These are phyloP conservation scores for Pseudopyrenochaeta lycopersici DNA, from an alignment of 2,329 filamentous ascomycete species.

Conservation along the genomic window DNA sequence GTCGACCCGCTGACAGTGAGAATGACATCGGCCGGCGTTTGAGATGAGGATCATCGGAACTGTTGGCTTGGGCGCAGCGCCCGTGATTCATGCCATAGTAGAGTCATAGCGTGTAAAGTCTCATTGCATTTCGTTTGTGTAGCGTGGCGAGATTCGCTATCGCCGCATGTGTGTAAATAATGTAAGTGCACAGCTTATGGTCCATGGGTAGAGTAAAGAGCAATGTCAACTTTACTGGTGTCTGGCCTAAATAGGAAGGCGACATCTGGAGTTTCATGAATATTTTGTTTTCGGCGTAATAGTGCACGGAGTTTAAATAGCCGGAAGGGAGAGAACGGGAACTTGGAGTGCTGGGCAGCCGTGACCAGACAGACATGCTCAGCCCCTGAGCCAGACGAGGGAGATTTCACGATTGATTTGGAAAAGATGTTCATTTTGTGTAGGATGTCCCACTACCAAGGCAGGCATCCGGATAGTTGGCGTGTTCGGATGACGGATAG, in stretches of 20 bases:
- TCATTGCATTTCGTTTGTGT: not conserved
- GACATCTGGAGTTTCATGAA: not conserved
- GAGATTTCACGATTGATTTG: not conserved
- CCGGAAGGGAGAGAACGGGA: not conserved
- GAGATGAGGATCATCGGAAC: not conserved
- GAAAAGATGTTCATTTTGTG: too few relatives aligned
- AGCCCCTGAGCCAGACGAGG: not conserved
- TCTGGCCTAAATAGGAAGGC: constrained; percentile 1
- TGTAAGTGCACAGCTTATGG: not conserved
- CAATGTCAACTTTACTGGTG: not conserved
- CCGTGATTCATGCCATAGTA: too few relatives aligned
- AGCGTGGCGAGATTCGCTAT: not conserved
- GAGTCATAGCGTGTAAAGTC: not conserved
- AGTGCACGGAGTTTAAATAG: not conserved
- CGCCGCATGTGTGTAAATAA: not conserved
- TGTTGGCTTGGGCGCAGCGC: not conserved
- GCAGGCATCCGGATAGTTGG: too few relatives aligned
- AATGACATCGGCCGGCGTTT: not conserved
- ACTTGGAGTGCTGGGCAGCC: not conserved
- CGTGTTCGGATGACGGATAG: too few relatives aligned
- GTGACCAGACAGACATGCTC: not conserved
- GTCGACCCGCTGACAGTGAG: not conserved
- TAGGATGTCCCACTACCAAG: too few relatives aligned
- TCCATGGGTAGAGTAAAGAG: not conserved
- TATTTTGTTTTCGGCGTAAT: not conserved